Base-by-base conservation (phyloP, 148 eudicot species). In the Fagopyrum tataricum region DNA sequence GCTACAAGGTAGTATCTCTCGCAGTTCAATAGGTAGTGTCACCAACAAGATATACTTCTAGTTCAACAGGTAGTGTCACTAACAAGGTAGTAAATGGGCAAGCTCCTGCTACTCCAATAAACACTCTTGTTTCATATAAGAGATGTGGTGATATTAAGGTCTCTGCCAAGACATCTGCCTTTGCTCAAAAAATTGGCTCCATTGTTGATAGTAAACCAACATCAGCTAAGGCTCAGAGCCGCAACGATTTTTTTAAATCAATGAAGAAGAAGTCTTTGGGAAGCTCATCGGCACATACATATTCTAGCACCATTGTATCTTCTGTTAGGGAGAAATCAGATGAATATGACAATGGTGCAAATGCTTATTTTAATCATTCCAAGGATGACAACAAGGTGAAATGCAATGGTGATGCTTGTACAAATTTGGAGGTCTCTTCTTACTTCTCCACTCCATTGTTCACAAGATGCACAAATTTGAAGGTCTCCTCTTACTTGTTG, bases 171-270 rank as follows among this genome's bases (percentile, higher is more conserved):
- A 31, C 79, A 48, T 75, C 85, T 68, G 78, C 82, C 66, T 73
- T 79, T 56, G 79, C 76, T 59, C 69, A 84, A 67, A 81, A 74
- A 72, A 46, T 83, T 41, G 80, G 61, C 56, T 69, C 81, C 9
- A 67, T 70, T 41, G 77, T 73, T 67, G 97, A 88, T 61, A 92
- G 88, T 88, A 91, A 76, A 75, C 73, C 80, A 6, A 74, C 89
- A 59, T 78, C 62, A 40, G 81, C 93, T 62, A 91, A 88, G 61
- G 85, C 83, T 39, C 89, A 83, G 70, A 93, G 97, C 79, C 83
- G 98, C 67, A 88, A 78, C 83, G 95, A 91, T 69, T 93, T 93
- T 71, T 90, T 93, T 72, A 93, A n/a, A n/a, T n/a, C n/a, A n/a
- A n/a, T n/a, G n/a, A n/a, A n/a, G n/a, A n/a, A n/a, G n/a, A n/a